Percentiles rank a stretch among this genome's conserved stretches.
These are phyloP conservation scores for Cryoendolithus antarcticus DNA, from an alignment of 2,329 filamentous ascomycete genomes.

Conservation along the genomic window DNA sequence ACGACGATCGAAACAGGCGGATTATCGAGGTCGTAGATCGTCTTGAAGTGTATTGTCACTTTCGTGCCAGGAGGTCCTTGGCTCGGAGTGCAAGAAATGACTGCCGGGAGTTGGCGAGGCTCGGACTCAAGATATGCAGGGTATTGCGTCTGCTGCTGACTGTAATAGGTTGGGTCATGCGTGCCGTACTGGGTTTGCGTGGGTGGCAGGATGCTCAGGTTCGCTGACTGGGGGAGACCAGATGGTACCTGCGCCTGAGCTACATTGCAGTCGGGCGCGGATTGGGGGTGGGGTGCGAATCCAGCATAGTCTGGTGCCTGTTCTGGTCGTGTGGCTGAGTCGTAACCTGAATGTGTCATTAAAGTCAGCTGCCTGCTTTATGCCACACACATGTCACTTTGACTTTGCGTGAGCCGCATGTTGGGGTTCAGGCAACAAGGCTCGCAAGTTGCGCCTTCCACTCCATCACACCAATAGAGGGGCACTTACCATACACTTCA, in stretches of 20 bases:
- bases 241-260: constrained; percentile 38
- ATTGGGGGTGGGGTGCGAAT: constrained; percentile 36
- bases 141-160: constrained; percentile 49
- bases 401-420: constrained; percentile 24
- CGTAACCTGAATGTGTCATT: constrained; percentile 38
- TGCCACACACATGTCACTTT: constrained; percentile 15
- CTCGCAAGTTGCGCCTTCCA: no score
- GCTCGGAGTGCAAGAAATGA: constrained; percentile 58
- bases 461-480: neutral
- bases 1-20: constrained; percentile 42
- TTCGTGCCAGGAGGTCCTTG: constrained; percentile 58
- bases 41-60: constrained; percentile 61
- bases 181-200: constrained; percentile 30
- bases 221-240: constrained; percentile 32
- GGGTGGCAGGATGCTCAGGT: constrained; percentile 30
- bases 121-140: constrained; percentile 54
- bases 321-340: constrained; percentile 49
- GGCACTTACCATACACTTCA: constrained; percentile 67
- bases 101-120: constrained; percentile 46
- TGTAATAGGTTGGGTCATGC: constrained; percentile 37
- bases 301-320: constrained; percentile 39
- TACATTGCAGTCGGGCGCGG: constrained; percentile 36
- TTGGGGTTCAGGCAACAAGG: constrained; percentile 1
- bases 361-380: constrained; percentile 28
- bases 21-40: constrained; percentile 59